A percentile compares a stretch with the other conserved stretches of the same genome.
These are phyloP conservation scores for Botryotinia narcissicola DNA, from an alignment of 2,329 filamentous ascomycete genomes.

Conservation along the genomic window DNA sequence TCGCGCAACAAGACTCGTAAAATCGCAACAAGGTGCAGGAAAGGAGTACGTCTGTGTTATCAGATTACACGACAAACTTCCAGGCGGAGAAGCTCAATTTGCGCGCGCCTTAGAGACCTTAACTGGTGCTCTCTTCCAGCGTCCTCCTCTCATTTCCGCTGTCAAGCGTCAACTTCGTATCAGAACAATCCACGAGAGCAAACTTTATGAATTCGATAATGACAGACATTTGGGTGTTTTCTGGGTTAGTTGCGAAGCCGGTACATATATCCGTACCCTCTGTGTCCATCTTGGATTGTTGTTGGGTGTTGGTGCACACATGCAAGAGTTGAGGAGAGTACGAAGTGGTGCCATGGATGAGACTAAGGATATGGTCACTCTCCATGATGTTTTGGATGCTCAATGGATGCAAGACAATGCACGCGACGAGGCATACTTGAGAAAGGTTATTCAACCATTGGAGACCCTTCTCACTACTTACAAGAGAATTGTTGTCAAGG, in stretches of 20 bases:
- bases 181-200: conserved; percentile 96
- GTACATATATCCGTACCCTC: conserved; percentile 97
- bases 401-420: conserved; percentile 97
- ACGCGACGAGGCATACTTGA: conserved; percentile 87
- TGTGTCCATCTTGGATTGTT: conserved; percentile 85
- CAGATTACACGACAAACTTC: conserved; percentile 90
- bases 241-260: conserved; percentile 98
- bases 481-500: conserved; percentile 98
- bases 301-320: conserved; percentile 85
- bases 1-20: conserved; percentile 94
- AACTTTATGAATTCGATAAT: conserved; percentile 96
- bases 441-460: conserved; percentile 85
- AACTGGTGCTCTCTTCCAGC: conserved; percentile 95
- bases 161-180: conserved; percentile 99
- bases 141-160: conserved; percentile 93
- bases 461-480: conserved; percentile 90
- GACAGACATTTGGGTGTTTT: conserved; percentile 96
- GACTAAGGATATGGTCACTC: conserved; percentile 80
- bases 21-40: conserved; percentile 97
- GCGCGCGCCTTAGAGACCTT: conserved; percentile 91
- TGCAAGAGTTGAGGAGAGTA: conserved; percentile 96
- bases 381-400: conserved; percentile 93
- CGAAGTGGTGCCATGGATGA: conserved; percentile 94
- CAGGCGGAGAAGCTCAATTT: conserved; percentile 90
- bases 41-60: conserved; percentile 99